Percentiles rank a stretch among this genome's conserved stretches.
Conservation (phyloP, 2,329 filamentous ascomycete species). For the Elsinoe arachidis region DNA sequence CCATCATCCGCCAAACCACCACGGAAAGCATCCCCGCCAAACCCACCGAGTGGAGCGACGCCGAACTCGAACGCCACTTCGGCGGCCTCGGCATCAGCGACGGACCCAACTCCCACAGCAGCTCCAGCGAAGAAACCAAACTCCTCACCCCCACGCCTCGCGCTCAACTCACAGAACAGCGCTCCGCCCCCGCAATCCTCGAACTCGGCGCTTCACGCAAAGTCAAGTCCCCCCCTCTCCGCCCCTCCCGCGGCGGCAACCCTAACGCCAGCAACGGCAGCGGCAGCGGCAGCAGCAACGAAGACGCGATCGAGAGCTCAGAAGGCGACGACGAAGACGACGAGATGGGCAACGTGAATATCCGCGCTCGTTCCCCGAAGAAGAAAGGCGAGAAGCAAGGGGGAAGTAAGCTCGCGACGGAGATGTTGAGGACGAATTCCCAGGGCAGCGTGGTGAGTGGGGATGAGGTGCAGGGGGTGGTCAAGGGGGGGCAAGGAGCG, state of each 20-base stretch:
- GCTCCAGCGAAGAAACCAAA: slow-evolving; percentile 41
- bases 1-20: slow-evolving; percentile 60
- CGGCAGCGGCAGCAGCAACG: not conserved
- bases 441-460: slow-evolving; percentile 62
- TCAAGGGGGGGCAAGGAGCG: slow-evolving; percentile 19
- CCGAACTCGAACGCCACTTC: slow-evolving; percentile 38
- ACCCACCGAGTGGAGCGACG: slow-evolving; percentile 68
- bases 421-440: slow-evolving; percentile 97
- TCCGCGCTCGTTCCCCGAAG: slow-evolving; percentile 44
- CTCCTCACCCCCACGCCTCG: slow-evolving; percentile 30
- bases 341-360: slow-evolving; percentile 58
- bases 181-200: slow-evolving; percentile 52
- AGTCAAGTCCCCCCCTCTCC: not conserved
- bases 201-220: slow-evolving; percentile 10
- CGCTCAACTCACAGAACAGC: slow-evolving; percentile 52
- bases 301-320: slow-evolving; percentile 38
- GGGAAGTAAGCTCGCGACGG: slow-evolving; percentile 76
- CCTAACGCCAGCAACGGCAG: not conserved
- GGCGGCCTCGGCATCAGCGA: slow-evolving; percentile 61
- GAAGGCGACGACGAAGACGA: slow-evolving; percentile 95
- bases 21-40: not conserved
- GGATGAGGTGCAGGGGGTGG: slow-evolving; percentile 32
- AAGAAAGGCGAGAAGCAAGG: slow-evolving; percentile 52
- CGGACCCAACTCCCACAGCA: slow-evolving; percentile 28
- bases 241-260: slow-evolving; percentile 39